Percentiles rank a stretch among this genome's conserved stretches.
These are phyloP conservation scores for Trametes elegans DNA, from an alignment of 768 basidiomycete genomes.

Conservation along the genomic window DNA sequence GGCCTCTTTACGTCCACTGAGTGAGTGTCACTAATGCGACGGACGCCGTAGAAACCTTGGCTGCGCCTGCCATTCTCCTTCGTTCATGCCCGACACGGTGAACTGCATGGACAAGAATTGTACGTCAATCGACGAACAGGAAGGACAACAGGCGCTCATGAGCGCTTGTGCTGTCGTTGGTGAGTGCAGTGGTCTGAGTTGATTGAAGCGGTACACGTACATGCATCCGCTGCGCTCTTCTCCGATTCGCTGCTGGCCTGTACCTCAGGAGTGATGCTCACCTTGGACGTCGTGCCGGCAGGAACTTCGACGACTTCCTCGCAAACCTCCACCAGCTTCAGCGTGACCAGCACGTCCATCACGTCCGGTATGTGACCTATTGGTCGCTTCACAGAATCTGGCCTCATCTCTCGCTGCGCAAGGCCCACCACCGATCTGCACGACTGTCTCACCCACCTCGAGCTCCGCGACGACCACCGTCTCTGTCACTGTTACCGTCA, in stretches of 20 bases:
- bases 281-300: neutral
- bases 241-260: too few relatives aligned
- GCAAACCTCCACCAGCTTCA: neutral
- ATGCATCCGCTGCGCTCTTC: too few relatives aligned
- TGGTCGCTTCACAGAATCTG: neutral
- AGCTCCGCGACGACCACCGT: neutral
- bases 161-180: constrained; percentile 5
- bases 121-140: constrained; percentile 7
- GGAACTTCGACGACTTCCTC: constrained; percentile 4
- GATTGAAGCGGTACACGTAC: too few relatives aligned
- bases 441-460: neutral
- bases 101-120: constrained; percentile 19
- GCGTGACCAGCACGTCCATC: constrained; percentile 6
- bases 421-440: constrained; percentile 1
- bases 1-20: neutral
- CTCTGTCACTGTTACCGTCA: constrained; percentile 9
- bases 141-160: constrained; percentile 10
- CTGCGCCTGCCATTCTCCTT: constrained; percentile 16
- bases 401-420: neutral
- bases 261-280: neutral
- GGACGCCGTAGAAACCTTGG: constrained; percentile 6
- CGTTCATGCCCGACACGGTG: constrained; percentile 17
- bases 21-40: neutral
- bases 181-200: neutral
- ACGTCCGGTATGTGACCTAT: constrained; percentile 2